phyloP scores from a whole-genome alignment of 2,329 filamentous ascomycete genomes.

The Monosporascus ibericus region DNA sequence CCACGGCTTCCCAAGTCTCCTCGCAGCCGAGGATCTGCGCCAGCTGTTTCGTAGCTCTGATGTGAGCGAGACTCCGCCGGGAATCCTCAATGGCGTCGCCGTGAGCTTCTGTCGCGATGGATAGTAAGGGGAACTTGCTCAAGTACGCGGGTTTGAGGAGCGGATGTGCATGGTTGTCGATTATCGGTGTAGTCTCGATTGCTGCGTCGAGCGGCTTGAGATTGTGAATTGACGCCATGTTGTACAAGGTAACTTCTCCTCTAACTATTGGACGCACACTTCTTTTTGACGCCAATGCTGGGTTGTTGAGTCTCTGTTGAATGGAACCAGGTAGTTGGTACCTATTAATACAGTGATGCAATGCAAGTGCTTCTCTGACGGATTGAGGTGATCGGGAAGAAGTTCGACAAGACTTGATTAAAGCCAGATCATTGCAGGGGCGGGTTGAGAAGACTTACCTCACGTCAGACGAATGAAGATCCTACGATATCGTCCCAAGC shows the following conservation, averaged over 20 bases:
- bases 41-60: slow-evolving; percentile 65
- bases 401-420: too few relatives aligned
- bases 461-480: too few relatives aligned
- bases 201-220: slow-evolving; percentile 20
- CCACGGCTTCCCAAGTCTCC: slow-evolving; percentile 53
- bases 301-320: not conserved
- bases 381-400: too few relatives aligned
- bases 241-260: not conserved
- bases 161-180: slow-evolving; percentile 70
- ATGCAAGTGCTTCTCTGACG: too few relatives aligned
- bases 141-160: slow-evolving; percentile 49
- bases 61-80: slow-evolving; percentile 57
- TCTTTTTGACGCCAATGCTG: too few relatives aligned
- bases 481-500: too few relatives aligned
- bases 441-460: too few relatives aligned
- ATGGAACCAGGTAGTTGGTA: not conserved
- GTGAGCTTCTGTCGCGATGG: slow-evolving; percentile 67
- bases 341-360: too few relatives aligned
- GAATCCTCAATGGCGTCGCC: slow-evolving; percentile 61
- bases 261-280: too few relatives aligned
- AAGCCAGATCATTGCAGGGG: too few relatives aligned
- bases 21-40: slow-evolving; percentile 57
- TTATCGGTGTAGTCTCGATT: slow-evolving; percentile 54
- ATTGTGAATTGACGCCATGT: slow-evolving; percentile 10
- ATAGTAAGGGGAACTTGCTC: slow-evolving; percentile 42